Percentiles rank a stretch among this genome's conserved stretches.
These are phyloP conservation scores for Apostasia shenzhenica DNA, from an alignment of 106 monocot species.

Conservation along the genomic window DNA sequence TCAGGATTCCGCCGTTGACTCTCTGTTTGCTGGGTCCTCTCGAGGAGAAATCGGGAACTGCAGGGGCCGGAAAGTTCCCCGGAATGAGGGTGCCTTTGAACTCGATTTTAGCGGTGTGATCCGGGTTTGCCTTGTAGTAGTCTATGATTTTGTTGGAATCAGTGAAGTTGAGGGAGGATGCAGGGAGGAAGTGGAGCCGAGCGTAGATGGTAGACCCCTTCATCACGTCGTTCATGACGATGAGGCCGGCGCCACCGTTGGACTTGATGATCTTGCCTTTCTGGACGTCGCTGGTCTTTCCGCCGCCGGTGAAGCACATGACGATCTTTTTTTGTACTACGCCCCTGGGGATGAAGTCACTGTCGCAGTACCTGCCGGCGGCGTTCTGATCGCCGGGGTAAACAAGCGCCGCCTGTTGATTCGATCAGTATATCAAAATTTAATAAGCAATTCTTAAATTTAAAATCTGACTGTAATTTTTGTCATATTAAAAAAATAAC, in stretches of 20 bases:
- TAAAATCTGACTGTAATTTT: too few relatives aligned
- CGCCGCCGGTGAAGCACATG: neutral
- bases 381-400: neutral
- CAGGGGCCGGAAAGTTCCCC: constrained; percentile 12
- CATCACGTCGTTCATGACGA: neutral
- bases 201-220: too few relatives aligned
- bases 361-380: neutral
- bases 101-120: constrained; percentile 16
- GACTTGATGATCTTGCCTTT: neutral
- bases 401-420: neutral
- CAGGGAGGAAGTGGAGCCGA: constrained; percentile 12
- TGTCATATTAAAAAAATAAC: too few relatives aligned
- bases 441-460: too few relatives aligned
- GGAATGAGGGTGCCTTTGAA: constrained; percentile 22
- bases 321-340: neutral
- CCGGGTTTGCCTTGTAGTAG: neutral
- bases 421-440: too few relatives aligned
- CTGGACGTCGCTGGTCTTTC: neutral
- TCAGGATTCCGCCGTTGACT: constrained; percentile 19
- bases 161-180: constrained; percentile 17
- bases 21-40: constrained; percentile 18
- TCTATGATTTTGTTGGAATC: constrained; percentile 9
- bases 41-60: constrained; percentile 23
- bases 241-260: neutral
- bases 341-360: neutral